Base-by-base conservation (phyloP, 208 protist genomes). In the Acanthamoeba sp. region DNA sequence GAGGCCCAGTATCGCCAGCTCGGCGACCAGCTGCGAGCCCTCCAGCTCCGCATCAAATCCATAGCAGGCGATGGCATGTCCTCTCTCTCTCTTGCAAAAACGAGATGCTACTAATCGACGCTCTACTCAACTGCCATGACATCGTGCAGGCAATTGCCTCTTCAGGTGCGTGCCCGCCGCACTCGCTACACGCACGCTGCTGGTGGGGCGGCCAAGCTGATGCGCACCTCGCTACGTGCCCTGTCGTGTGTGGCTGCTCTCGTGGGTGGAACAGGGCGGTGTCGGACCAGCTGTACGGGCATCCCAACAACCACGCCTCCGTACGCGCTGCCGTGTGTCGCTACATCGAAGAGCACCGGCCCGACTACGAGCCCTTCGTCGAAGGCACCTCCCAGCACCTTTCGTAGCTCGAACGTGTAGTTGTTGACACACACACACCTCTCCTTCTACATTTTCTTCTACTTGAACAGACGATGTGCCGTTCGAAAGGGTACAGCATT, bases 51-150 rank as follows among this genome's bases (percentile, higher is more conserved):
- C 20, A 96, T 96, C 50, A 96, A 95, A 66, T 85, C 94, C 94
- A 93, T 96, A 24, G 88, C 95, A 40, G 95, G 95, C 40, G 95
- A 96, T 93, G 95, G 95, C 34, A 73, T n/a, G 64, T 22, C 27
- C 27, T 9, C 38, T 27, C 55, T 20, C 55, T 20, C 55, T 18
- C 42, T 14, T 66, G 7, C 4, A 3, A 66, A 34, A 32, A 14
- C n/a, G 59, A 3, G 59, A 27, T 66, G 59, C 42, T 48, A 20
- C 55, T 18, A 4, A n/a, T 55, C 48, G 10, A 20, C 16, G 48
- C 55, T 4, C 22, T 27, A 2, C 55, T 59, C 55, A 2, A 4
- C 3, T 24, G 16, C 12, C 6, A 27, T 59, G 22, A 16, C 55
- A 20, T 27, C 16, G 22, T 59, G 55, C 64, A 73, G 76, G 76